Evolutionary conservation across 2,329 filamentous ascomycete species (phyloP).

Genomic region (Lecanicillium sp.): DNA sequence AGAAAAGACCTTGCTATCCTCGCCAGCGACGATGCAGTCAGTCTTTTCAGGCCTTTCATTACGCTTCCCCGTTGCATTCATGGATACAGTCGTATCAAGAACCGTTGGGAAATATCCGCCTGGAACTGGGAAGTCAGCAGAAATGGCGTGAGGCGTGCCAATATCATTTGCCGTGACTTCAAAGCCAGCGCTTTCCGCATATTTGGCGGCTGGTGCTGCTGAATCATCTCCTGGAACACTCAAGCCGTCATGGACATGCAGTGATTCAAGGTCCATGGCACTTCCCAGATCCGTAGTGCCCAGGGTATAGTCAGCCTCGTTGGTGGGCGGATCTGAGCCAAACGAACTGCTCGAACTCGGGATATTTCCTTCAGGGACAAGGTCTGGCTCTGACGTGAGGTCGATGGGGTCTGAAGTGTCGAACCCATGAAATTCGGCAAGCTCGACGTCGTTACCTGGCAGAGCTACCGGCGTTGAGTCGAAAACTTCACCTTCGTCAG

Average conservation of each 20-base stretch:
- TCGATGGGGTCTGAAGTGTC: conserved; percentile 9
- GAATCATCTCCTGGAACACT: background rate
- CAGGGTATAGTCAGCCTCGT: background rate
- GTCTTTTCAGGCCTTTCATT: too few species aligned
- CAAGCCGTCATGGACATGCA: background rate
- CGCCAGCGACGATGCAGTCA: too few species aligned
- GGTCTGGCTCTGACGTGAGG: conserved; percentile 9
- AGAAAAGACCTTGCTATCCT: too few species aligned
- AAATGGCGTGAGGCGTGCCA: background rate
- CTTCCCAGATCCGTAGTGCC: background rate
- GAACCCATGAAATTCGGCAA: background rate
- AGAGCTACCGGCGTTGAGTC: background rate
- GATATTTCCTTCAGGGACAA: background rate
- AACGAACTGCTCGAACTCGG: conserved; percentile 1
- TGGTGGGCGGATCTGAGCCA: background rate
- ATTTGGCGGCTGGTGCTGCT: background rate
- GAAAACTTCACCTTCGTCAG: conserved; percentile 13
- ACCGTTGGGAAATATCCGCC: too few species aligned
- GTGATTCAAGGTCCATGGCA: background rate
- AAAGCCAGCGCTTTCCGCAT: background rate
- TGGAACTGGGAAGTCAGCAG: background rate
- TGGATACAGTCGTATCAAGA: too few species aligned
- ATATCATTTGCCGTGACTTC: background rate
- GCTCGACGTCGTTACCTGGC: background rate
- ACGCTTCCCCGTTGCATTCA: too few species aligned